A percentile compares a stretch with the other conserved stretches of the same genome.
Evolutionary conservation across 2,329 filamentous ascomycete species (phyloP).

Genomic region (Fusarium oligoseptatum): DNA sequence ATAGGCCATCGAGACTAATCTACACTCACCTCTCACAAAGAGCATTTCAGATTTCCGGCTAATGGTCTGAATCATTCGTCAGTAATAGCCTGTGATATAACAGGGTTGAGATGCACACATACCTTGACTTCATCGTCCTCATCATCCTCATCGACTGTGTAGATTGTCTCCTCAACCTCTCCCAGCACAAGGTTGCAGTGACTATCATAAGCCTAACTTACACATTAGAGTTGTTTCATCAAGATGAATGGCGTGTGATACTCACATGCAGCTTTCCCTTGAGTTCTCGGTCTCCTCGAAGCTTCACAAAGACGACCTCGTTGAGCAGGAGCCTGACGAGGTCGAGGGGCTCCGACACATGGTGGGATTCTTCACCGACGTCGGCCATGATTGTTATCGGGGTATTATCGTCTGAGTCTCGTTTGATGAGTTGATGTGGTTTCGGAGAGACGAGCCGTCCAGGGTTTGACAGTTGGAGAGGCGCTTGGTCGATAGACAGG

Average conservation of each 20-base stretch:
- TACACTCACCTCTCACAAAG: slow-evolving; percentile 88
- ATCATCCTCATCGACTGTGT: slow-evolving; percentile 91
- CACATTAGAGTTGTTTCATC: slow-evolving; percentile 12
- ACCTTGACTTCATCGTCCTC: slow-evolving; percentile 85
- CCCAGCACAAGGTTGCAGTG: slow-evolving; percentile 98
- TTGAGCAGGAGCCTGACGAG: slow-evolving; percentile 94
- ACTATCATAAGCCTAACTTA: slow-evolving; percentile 90
- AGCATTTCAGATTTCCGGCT: slow-evolving; percentile 99
- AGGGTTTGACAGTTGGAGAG: slow-evolving; percentile 16
- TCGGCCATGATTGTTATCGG: slow-evolving; percentile 78
- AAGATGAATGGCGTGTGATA: neutral
- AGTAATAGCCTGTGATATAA: slow-evolving; percentile 7
- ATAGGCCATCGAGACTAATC: neutral
- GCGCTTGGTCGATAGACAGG: slow-evolving; percentile 28
- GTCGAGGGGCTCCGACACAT: slow-evolving; percentile 92
- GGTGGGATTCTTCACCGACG: slow-evolving; percentile 77
- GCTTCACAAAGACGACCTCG: slow-evolving; percentile 96
- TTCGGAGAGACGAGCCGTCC: slow-evolving; percentile 20
- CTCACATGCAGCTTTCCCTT: slow-evolving; percentile 94
- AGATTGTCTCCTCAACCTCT: slow-evolving; percentile 97
- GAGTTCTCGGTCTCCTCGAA: slow-evolving; percentile 93
- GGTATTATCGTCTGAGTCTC: neutral
- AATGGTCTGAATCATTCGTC: slow-evolving; percentile 73
- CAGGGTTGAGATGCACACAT: slow-evolving; percentile 8
- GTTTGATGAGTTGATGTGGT: slow-evolving; percentile 13